These are phyloP conservation scores for Entelexis paramagnoliae DNA, from an alignment of 1,139 yeast species.

Conservation along the genomic window DNA sequence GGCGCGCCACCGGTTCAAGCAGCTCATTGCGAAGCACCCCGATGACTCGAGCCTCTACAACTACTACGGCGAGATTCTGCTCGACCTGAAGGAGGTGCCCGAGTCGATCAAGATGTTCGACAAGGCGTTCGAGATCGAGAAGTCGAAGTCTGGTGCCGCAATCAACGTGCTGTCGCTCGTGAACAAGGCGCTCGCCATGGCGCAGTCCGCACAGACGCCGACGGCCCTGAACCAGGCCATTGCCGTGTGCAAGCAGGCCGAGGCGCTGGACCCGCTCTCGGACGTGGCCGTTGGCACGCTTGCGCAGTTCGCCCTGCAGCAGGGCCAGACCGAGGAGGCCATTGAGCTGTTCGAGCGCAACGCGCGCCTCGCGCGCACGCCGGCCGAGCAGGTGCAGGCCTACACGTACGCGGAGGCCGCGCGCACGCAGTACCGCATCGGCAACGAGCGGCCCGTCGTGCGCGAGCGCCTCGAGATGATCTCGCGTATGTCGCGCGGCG, in stretches of 20 bases:
- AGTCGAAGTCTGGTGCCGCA: slow-evolving; percentile 39
- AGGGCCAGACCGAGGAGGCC: slow-evolving; percentile 74
- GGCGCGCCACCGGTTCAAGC: slow-evolving; percentile 60
- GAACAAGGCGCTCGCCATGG: slow-evolving; percentile 63
- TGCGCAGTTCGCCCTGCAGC: slow-evolving; percentile 83
- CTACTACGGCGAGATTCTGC: slow-evolving; percentile 87
- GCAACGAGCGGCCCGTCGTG: slow-evolving; percentile 31
- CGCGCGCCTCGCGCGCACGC: slow-evolving; percentile 68
- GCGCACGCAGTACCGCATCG: slow-evolving; percentile 30
- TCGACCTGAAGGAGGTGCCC: slow-evolving; percentile 63
- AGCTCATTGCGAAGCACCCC: slow-evolving; percentile 69
- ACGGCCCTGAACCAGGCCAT: slow-evolving; percentile 47
- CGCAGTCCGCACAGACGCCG: slow-evolving; percentile 30
- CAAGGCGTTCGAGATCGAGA: slow-evolving; percentile 72
- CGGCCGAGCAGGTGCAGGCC: slow-evolving; percentile 83
- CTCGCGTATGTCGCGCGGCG: slow-evolving; percentile 12
- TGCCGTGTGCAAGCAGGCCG: slow-evolving; percentile 61
- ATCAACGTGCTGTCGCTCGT: slow-evolving; percentile 86
- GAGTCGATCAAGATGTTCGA: slow-evolving; percentile 81
- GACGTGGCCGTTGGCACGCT: slow-evolving; percentile 83
- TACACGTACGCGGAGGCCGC: slow-evolving; percentile 83
- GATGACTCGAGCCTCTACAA: slow-evolving; percentile 86
- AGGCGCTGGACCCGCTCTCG: slow-evolving; percentile 70
- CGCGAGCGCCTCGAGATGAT: slow-evolving; percentile 28
- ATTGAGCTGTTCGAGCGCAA: slow-evolving; percentile 71